Evolutionary conservation across 2,329 filamentous ascomycete genomes (phyloP).

Genomic region (Arthrinium puccinioides): DNA sequence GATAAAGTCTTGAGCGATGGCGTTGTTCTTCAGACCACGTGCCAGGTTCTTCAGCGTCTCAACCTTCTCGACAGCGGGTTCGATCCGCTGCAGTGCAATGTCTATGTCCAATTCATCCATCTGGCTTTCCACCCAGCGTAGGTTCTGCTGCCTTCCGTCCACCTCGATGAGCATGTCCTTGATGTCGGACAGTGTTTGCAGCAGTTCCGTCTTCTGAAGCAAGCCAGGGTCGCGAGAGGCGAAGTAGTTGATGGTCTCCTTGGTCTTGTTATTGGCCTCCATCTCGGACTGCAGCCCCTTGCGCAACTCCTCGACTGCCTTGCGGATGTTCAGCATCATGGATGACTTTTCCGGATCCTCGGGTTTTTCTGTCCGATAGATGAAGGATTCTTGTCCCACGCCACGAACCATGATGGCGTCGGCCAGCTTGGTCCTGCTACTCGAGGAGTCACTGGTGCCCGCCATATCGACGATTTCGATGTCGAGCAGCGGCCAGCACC

Average conservation of each 20-base stretch:
- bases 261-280: constrained; percentile 76
- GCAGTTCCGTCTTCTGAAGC: constrained; percentile 70
- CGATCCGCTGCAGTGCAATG: constrained; percentile 84
- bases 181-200: constrained; percentile 70
- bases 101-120: constrained; percentile 96
- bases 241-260: constrained; percentile 81
- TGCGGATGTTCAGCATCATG: constrained; percentile 82
- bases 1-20: constrained; percentile 85
- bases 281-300: constrained; percentile 80
- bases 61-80: constrained; percentile 73
- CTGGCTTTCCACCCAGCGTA: constrained; percentile 91
- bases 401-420: constrained; percentile 86
- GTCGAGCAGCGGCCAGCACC: constrained; percentile 89
- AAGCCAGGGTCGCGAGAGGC: constrained; percentile 70
- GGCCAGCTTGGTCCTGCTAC: constrained; percentile 56
- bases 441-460: constrained; percentile 51
- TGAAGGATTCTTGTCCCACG: constrained; percentile 84
- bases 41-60: constrained; percentile 79
- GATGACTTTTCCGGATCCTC: constrained; percentile 72
- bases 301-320: constrained; percentile 84
- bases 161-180: constrained; percentile 92
- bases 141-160: constrained; percentile 91
- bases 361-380: constrained; percentile 82
- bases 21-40: constrained; percentile 75
- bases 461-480: constrained; percentile 89